Evolutionary conservation across 176 grass and related monocot species (phyloP), one percentile per base, ranked within the genome.

Genomic region (Zizania latifolia): DNA sequence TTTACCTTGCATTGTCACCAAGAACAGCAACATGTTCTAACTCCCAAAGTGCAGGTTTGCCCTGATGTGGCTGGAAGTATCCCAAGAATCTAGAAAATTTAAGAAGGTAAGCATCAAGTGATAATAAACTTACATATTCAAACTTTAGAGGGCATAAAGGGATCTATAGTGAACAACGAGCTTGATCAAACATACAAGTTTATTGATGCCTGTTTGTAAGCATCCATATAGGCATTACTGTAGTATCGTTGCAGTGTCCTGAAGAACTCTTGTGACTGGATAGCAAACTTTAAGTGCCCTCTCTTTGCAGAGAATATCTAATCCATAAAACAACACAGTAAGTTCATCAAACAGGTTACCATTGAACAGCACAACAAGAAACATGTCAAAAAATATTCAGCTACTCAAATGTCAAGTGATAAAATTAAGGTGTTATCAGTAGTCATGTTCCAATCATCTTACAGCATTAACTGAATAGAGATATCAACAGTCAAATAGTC

Each of bases 261-360:
- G 66, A 99, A 94, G 27, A 99, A 92, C 68, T 94, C 91, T 54
- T 94, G 92, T 22, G 88, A 92, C 81, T 92, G 91, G 44, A 90
- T 94, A 68, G 89, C 83, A 74, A 89, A 82, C 82, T 92, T 94
- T 62, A 85, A 83, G 51, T 92, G 89, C 30, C 92, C 92, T 90
- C 89, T 94, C 39, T 93, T 91, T 74, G 90, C 91, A 57, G 95
- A 94, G 77, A 99, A 99, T 90, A 99, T 99, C 95, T 98, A 68
- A 36, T 72, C 43, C 51, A 81, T 26, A 36, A 78, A 87, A 70
- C 30, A 58, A 87, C 50, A 82, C 59, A 33, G 43, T 38, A 38
- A 55, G 45, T 43, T 78, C 39, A 81, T 79, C 26, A 63, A 14
- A 76, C 6, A 30, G 66, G 65, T 26, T 22, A 22, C 10, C 36